Conservation (phyloP, 208 protist species). For the Trichomonas tenax region DNA sequence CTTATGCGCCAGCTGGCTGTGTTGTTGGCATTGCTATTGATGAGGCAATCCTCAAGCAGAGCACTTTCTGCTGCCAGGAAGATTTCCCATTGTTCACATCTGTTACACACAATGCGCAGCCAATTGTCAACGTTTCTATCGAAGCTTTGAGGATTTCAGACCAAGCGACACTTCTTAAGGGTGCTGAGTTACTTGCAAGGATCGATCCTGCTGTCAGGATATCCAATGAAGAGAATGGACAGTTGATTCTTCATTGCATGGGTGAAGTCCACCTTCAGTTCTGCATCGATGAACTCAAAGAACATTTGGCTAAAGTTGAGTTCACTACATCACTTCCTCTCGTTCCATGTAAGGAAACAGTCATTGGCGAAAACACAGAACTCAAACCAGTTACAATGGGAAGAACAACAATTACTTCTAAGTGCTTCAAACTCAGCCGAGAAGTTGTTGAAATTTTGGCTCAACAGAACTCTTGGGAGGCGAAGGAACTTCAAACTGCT, state of each 20-base stretch:
- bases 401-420: background rate
- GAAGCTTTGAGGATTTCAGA: background rate
- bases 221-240: background rate
- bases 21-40: slow-evolving; percentile 22
- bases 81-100: slow-evolving; percentile 1
- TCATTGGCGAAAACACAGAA: background rate
- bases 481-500: background rate
- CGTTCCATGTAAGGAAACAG: background rate
- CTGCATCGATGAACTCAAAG: background rate
- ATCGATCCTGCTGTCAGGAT: background rate
- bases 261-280: slow-evolving; percentile 11
- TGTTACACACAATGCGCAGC: background rate
- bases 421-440: background rate
- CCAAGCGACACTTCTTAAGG: background rate
- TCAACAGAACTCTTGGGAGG: background rate
- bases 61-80: background rate
- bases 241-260: background rate
- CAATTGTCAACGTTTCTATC: slow-evolving; percentile 24
- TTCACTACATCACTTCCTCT: background rate
- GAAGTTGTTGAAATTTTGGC: background rate
- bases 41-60: slow-evolving; percentile 13
- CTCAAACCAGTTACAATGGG: background rate
- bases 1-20: slow-evolving; percentile 2
- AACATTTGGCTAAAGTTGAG: background rate
- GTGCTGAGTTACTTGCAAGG: background rate